Conservation (phyloP, 2,329 filamentous ascomycete species). For the Alternaria ethzedia region DNA sequence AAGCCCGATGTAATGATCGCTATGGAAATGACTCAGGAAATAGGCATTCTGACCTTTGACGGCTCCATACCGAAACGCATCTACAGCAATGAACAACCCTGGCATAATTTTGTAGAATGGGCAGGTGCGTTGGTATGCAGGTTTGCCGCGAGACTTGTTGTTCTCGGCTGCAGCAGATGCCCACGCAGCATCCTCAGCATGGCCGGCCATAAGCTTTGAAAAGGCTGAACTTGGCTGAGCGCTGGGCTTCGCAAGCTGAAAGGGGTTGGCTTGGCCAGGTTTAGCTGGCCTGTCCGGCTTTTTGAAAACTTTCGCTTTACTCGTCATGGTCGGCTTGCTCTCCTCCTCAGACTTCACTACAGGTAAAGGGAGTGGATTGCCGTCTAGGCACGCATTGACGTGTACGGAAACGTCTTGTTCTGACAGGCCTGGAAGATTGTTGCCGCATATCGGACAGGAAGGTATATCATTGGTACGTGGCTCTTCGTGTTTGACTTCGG, state of each 20-base stretch:
- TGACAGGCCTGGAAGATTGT: constrained; percentile 62
- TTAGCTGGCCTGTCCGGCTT: constrained; percentile 70
- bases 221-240: constrained; percentile 71
- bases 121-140: constrained; percentile 86
- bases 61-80: constrained; percentile 94
- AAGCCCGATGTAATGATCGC: constrained; percentile 93
- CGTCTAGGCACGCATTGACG: constrained; percentile 93
- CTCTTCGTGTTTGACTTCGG: constrained; percentile 1
- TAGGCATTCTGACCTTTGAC: constrained; percentile 93
- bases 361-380: constrained; percentile 69
- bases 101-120: constrained; percentile 99
- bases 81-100: constrained; percentile 89
- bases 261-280: constrained; percentile 82
- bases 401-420: constrained; percentile 76
- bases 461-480: constrained; percentile 32
- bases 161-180: constrained; percentile 82
- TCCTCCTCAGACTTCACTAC: constrained; percentile 21
- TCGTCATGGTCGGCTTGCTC: constrained; percentile 11
- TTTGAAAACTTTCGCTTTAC: constrained; percentile 64
- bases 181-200: constrained; percentile 92
- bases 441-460: constrained; percentile 79
- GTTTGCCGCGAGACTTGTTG: constrained; percentile 78
- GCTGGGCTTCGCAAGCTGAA: constrained; percentile 59
- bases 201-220: constrained; percentile 88
- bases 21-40: constrained; percentile 97